A percentile compares a stretch with the other conserved stretches of the same genome.
These are phyloP conservation scores for Rhododendron ferrugineum DNA, from an alignment of 148 eudicot genomes.

Conservation along the genomic window DNA sequence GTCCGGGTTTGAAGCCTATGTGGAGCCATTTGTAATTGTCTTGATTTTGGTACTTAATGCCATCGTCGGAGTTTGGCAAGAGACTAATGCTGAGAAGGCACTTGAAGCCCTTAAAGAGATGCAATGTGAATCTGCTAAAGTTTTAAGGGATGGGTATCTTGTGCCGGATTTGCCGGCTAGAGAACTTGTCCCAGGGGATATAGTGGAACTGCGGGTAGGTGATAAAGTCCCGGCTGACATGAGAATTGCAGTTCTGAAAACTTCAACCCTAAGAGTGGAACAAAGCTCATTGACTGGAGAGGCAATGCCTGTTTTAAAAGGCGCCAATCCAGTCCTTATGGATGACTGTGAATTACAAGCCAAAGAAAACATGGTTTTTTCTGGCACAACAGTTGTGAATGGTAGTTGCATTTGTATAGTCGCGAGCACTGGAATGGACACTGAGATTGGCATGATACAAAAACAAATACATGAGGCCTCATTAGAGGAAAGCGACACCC, in stretches of 20 bases:
- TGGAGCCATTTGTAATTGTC: slow-evolving; percentile 73
- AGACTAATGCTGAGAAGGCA: slow-evolving; percentile 78
- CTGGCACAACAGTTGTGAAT: slow-evolving; percentile 75
- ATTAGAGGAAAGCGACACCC: slow-evolving; percentile 61
- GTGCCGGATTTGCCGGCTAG: slow-evolving; percentile 69
- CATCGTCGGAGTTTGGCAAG: slow-evolving; percentile 90
- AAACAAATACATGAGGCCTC: slow-evolving; percentile 77
- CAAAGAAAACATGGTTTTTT: slow-evolving; percentile 80
- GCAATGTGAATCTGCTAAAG: slow-evolving; percentile 68
- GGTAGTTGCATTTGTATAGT: slow-evolving; percentile 67
- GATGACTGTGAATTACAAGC: slow-evolving; percentile 79
- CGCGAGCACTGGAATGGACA: slow-evolving; percentile 54
- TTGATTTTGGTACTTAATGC: slow-evolving; percentile 68
- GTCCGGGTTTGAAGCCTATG: slow-evolving; percentile 54
- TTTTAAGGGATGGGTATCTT: slow-evolving; percentile 57
- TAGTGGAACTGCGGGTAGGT: slow-evolving; percentile 72
- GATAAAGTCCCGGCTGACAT: slow-evolving; percentile 86
- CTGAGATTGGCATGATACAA: slow-evolving; percentile 76
- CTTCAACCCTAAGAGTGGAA: slow-evolving; percentile 70
- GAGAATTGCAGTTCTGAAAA: slow-evolving; percentile 56
- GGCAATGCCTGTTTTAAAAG: slow-evolving; percentile 72
- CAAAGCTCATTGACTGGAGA: slow-evolving; percentile 87
- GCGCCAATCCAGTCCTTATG: slow-evolving; percentile 27
- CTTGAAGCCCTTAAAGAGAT: slow-evolving; percentile 80
- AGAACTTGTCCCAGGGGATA: slow-evolving; percentile 82